Base-by-base conservation (phyloP, 208 protist genomes). In the Trypanosoma rangeli region DNA sequence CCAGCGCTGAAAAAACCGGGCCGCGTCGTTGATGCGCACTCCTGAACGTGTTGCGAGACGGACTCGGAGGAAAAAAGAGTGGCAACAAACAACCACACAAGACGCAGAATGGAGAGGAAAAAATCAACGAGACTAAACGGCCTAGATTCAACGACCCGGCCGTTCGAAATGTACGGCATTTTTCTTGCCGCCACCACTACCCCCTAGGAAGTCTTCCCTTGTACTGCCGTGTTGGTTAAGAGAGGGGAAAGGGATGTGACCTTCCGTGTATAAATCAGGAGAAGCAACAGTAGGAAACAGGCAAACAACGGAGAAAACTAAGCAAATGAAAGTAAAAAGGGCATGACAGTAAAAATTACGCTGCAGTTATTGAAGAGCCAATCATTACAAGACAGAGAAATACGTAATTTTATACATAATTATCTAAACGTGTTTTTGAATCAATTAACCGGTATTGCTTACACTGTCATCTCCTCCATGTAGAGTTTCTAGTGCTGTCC, bases 151-250 rank as follows among this genome's bases (percentile, higher is more conserved):
- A 93, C 83, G n/a, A 92, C 83, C 29, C 84, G 77, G 20, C 88
- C 87, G 46, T 87, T 79, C 50, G 81, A 64, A 53, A 96, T 84
- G 77, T 93, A 94, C 39, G 81, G 46, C 89, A 95, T 95, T 39
- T 53, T 53, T 18, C 20, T 18, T 3, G 49, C 49, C 16, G 22
- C 16, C 18, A n/a, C 16, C 49, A 53, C 49, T 24, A n/a, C 49
- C 49, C 49, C 9, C 16, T 18, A n/a, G n/a, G 12, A 53, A 53
- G 49, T 12, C 49, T 26, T 26, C 49, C n/a, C 7, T 53, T 24
- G 7, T 26, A 53, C 49, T 18, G 49, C 4, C n/a, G 49, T 26
- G 9, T 5, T 9, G 46, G 56, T 15, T 5, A 42, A 7, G 20
- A 24, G 31, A 61, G n/a, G 31, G 42, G 31, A 24, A 31, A 42